Percentiles rank a stretch among this genome's conserved stretches.
These are phyloP conservation scores for Rauvolfia tetraphylla DNA, from an alignment of 257 asterid species.

Conservation along the genomic window DNA sequence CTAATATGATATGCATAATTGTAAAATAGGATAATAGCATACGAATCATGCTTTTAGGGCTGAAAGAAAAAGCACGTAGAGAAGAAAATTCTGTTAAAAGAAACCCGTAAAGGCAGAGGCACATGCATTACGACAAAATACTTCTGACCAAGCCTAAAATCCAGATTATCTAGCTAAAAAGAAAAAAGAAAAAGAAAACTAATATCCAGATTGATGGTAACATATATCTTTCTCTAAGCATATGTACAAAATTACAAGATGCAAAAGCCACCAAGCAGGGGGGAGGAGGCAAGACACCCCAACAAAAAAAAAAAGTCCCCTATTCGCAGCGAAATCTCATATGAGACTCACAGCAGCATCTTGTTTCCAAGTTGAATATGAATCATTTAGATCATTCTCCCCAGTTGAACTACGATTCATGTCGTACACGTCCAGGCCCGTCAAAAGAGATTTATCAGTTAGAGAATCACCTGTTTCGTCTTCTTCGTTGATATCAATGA, in stretches of 20 bases:
- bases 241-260: background rate
- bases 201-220: background rate
- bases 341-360: conserved; percentile 46
- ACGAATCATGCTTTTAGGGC: background rate
- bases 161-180: too few species aligned
- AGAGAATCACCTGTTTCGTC: conserved; percentile 17
- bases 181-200: too few species aligned
- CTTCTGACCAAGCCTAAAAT: too few species aligned
- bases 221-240: background rate
- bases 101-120: background rate
- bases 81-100: background rate
- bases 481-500: conserved; percentile 18
- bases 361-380: conserved; percentile 25
- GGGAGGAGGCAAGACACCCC: too few species aligned
- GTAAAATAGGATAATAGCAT: background rate
- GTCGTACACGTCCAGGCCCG: conserved; percentile 41
- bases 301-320: too few species aligned
- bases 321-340: conserved; percentile 19
- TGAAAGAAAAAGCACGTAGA: too few species aligned
- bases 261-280: background rate
- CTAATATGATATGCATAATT: too few species aligned
- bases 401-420: too few species aligned
- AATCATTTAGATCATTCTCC: too few species aligned
- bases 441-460: conserved; percentile 27
- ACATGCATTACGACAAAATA: background rate